Conservation (phyloP, 163 green algal genomes). For the Coccomyxa subellipsoidea region DNA sequence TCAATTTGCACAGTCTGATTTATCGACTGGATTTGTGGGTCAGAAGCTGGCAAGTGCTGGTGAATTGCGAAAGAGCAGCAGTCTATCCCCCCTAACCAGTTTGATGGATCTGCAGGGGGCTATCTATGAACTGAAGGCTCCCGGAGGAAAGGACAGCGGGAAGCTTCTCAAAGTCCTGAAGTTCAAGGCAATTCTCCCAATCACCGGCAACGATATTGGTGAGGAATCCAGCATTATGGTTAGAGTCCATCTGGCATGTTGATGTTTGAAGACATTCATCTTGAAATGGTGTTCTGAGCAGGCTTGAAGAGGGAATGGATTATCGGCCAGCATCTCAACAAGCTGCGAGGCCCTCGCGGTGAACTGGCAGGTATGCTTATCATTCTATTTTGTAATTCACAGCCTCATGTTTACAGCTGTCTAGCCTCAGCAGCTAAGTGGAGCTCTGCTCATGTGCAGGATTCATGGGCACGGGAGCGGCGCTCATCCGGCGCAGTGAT, state of each 20-base stretch:
- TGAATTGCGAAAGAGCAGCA: too few relatives aligned
- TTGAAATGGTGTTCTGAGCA: too few relatives aligned
- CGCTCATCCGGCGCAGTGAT: conserved; percentile 1
- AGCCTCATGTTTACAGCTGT: too few relatives aligned
- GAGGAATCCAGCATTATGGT: neutral
- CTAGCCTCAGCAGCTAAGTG: neutral
- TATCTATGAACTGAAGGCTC: conserved; percentile 3
- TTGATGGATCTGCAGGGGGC: neutral
- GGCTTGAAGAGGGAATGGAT: conserved; percentile 31
- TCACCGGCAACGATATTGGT: conserved; percentile 24
- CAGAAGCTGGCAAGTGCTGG: too few relatives aligned
- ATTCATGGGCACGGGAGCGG: conserved; percentile 27
- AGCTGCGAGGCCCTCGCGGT: conserved; percentile 13
- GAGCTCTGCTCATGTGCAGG: conserved; percentile 2
- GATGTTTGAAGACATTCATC: neutral
- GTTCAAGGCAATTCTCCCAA: conserved; percentile 16
- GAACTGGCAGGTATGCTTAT: conserved; percentile 13
- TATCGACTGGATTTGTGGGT: too few relatives aligned
- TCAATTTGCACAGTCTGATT: neutral
- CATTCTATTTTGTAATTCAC: too few relatives aligned
- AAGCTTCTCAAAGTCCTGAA: conserved; percentile 31
- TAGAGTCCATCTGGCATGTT: neutral
- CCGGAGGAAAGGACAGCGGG: conserved; percentile 14
- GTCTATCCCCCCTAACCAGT: too few relatives aligned
- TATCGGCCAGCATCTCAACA: conserved; percentile 27